These are phyloP conservation scores for Russula emetica DNA, from an alignment of 768 basidiomycete species.

Conservation along the genomic window DNA sequence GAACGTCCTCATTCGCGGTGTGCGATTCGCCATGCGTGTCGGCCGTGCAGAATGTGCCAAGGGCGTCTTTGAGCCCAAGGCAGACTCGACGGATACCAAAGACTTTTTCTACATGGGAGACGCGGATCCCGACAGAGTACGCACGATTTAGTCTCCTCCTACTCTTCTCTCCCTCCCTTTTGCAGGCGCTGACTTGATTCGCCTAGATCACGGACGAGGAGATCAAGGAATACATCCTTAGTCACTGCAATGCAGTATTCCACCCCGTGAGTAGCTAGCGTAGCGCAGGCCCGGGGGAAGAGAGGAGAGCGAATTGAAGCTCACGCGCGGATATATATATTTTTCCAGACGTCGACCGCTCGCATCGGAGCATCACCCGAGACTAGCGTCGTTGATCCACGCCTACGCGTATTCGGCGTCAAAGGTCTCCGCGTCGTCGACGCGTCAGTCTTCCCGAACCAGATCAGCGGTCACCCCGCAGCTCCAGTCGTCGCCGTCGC, in stretches of 20 bases:
- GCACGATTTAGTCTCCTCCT: background rate
- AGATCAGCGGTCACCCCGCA: conserved; percentile 19
- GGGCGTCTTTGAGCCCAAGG: conserved; percentile 18
- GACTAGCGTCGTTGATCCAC: conserved; percentile 42
- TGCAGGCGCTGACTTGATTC: background rate
- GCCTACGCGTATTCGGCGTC: conserved; percentile 43
- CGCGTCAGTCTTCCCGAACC: conserved; percentile 25
- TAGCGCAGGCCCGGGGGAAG: no score
- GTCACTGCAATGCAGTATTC: conserved; percentile 12
- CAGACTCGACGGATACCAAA: conserved; percentile 14
- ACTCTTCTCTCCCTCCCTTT: no score
- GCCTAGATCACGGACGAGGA: conserved; percentile 27
- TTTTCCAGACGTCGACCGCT: conserved; percentile 21
- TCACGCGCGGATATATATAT: background rate
- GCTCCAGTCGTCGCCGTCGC: conserved; percentile 18
- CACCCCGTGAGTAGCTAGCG: conserved; percentile 35
- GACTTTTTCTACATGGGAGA: conserved; percentile 24
- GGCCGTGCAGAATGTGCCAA: conserved; percentile 15
- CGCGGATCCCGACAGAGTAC: conserved; percentile 18
- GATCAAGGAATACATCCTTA: conserved; percentile 22
- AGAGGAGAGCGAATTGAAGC: background rate
- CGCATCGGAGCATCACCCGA: conserved; percentile 17
- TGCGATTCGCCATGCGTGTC: conserved; percentile 22
- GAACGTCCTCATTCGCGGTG: conserved; percentile 21
- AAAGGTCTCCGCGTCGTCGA: conserved; percentile 39